Evolutionary conservation across 148 eudicot species (phyloP).

Genomic region (Fagopyrum esculentum): DNA sequence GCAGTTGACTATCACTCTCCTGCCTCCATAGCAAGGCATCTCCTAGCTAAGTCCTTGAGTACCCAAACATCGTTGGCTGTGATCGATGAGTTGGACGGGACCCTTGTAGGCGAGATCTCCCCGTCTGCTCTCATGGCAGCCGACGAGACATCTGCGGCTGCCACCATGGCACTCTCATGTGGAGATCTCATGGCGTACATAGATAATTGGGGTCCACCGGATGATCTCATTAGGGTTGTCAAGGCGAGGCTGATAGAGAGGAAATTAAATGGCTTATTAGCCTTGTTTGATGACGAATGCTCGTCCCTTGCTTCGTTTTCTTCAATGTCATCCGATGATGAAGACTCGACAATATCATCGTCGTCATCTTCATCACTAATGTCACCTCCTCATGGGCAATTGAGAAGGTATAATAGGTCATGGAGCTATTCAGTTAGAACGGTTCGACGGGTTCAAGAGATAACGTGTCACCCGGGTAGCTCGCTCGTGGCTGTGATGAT

Average conservation of each 20-base stretch:
- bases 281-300: constrained; percentile 33
- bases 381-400: constrained; percentile 9
- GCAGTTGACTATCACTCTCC: constrained; percentile 49
- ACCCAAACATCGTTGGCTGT: constrained; percentile 66
- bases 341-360: constrained; percentile 13
- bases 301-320: constrained; percentile 18
- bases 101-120: constrained; percentile 68
- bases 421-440: constrained; percentile 58
- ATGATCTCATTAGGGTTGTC: constrained; percentile 52
- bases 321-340: constrained; percentile 51
- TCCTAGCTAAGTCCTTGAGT: constrained; percentile 35
- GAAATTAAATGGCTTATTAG: constrained; percentile 45
- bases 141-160: constrained; percentile 54
- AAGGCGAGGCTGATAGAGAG: constrained; percentile 45
- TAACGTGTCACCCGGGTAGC: constrained; percentile 64
- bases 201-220: constrained; percentile 77
- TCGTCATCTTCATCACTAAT: constrained; percentile 14
- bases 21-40: constrained; percentile 36
- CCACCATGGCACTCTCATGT: constrained; percentile 50
- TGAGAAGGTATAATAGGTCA: constrained; percentile 34
- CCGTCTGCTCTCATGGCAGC: constrained; percentile 59
- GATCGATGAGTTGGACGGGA: constrained; percentile 38
- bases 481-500: constrained; percentile 88
- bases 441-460: constrained; percentile 35
- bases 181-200: constrained; percentile 86